Evolutionary conservation across 2,329 filamentous ascomycete genomes (phyloP).

Genomic region (Pseudogymnoascus sp.): DNA sequence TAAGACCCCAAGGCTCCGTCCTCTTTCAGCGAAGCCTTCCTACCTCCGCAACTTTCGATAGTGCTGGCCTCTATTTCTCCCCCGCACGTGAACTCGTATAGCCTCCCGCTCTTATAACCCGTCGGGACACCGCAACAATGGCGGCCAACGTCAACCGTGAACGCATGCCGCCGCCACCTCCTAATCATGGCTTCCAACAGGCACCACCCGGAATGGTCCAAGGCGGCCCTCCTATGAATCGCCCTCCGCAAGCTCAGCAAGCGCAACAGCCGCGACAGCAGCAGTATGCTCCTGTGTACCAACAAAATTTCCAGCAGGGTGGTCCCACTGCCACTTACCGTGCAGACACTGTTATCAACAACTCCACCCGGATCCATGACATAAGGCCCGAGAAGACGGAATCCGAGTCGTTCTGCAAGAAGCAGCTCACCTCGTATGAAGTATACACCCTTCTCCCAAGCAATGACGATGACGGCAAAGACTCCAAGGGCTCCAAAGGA

Average conservation of each 20-base stretch:
- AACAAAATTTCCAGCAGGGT: background rate
- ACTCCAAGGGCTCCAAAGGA: background rate
- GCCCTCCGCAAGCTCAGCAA: conserved; percentile 13
- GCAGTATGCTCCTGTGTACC: background rate
- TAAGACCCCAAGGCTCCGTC: background rate
- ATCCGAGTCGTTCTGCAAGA: conserved; percentile 19
- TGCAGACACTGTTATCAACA: conserved; percentile 1
- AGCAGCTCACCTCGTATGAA: conserved; percentile 21
- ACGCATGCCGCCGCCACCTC: background rate
- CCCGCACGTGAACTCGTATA: background rate
- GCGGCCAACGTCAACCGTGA: background rate
- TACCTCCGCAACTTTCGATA: background rate
- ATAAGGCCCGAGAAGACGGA: conserved; percentile 16
- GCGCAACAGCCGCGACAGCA: conserved; percentile 11
- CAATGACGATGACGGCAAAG: conserved; percentile 4
- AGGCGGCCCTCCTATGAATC: background rate
- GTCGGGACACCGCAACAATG: background rate
- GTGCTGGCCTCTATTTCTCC: background rate
- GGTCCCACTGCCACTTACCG: background rate
- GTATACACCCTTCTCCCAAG: conserved; percentile 17
- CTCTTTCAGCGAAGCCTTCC: background rate
- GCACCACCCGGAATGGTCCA: background rate
- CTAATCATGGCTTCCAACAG: background rate
- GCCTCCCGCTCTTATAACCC: background rate
- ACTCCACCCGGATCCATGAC: conserved; percentile 15